These are phyloP conservation scores for Beverwykella pulmonaria DNA, from an alignment of 495 filamentous ascomycete species.

Conservation along the genomic window DNA sequence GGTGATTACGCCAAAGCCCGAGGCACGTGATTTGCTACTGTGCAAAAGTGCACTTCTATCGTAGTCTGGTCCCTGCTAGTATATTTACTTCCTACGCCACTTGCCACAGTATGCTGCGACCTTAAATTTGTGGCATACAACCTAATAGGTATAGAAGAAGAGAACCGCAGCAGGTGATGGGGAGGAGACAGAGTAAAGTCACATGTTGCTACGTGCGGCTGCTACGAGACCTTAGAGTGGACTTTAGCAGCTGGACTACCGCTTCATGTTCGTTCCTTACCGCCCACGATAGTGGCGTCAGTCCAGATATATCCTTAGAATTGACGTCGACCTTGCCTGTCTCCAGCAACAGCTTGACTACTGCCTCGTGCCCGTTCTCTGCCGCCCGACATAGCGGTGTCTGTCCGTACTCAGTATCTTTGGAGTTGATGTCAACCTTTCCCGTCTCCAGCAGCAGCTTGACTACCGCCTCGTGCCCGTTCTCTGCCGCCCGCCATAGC, in stretches of 20 bases:
- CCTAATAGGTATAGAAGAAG: not conserved
- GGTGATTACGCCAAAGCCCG: too few species aligned
- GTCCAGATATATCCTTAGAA: conserved; percentile 6
- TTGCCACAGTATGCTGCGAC: not conserved
- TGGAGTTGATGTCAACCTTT: too few species aligned
- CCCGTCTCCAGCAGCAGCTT: too few species aligned
- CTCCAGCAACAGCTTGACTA: too few species aligned
- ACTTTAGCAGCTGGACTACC: conserved; percentile 21
- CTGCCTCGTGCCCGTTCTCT: too few species aligned
- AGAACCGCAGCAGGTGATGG: not conserved
- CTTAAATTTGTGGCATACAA: not conserved
- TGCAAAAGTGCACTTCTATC: too few species aligned
- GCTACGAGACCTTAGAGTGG: conserved; percentile 22
- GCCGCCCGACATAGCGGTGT: too few species aligned
- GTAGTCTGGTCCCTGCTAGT: not conserved
- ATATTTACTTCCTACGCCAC: not conserved
- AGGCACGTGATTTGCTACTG: too few species aligned
- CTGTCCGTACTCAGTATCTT: too few species aligned
- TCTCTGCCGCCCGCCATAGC: too few species aligned
- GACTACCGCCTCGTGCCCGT: too few species aligned
- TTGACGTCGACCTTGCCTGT: too few species aligned
- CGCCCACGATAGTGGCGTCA: conserved; percentile 12
- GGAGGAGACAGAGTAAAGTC: not conserved
- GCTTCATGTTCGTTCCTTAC: conserved; percentile 4
- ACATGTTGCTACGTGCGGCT: not conserved